Conservation (phyloP, 208 protist species). For the Vickermania ingenoplastis region DNA sequence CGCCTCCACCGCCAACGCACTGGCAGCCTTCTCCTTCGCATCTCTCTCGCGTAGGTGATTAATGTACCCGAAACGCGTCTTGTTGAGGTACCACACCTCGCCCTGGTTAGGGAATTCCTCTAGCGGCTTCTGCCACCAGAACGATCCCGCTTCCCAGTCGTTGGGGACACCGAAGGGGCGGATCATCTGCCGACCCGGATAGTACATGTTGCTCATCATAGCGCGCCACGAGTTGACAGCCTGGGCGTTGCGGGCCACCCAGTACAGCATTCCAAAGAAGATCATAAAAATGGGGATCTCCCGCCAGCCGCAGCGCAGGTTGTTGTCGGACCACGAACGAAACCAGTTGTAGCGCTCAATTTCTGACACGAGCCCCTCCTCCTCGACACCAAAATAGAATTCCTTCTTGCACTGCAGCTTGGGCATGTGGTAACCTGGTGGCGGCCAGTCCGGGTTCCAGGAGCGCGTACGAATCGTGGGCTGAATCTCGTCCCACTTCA, state of each 20-base stretch:
- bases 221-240: slow-evolving; percentile 52
- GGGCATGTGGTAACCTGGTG: slow-evolving; percentile 75
- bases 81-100: slow-evolving; percentile 72
- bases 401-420: slow-evolving; percentile 80
- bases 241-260: slow-evolving; percentile 41
- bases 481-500: slow-evolving; percentile 82
- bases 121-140: slow-evolving; percentile 83
- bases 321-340: slow-evolving; percentile 72
- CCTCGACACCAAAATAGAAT: slow-evolving; percentile 77
- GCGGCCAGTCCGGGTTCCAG: slow-evolving; percentile 83
- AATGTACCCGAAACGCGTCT: slow-evolving; percentile 71
- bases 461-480: slow-evolving; percentile 74
- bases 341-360: slow-evolving; percentile 87
- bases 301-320: slow-evolving; percentile 71
- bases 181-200: slow-evolving; percentile 55
- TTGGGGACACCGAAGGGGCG: slow-evolving; percentile 69
- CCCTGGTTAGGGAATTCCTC: slow-evolving; percentile 82
- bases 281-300: slow-evolving; percentile 69
- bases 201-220: slow-evolving; percentile 78
- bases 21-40: slow-evolving; percentile 56
- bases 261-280: slow-evolving; percentile 46
- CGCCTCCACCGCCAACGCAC: too few species aligned
- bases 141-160: slow-evolving; percentile 57
- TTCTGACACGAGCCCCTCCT: slow-evolving; percentile 68
- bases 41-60: slow-evolving; percentile 74